Evolutionary conservation across 306 rosid genomes (phyloP).

Genomic region (Trifolium repens): DNA sequence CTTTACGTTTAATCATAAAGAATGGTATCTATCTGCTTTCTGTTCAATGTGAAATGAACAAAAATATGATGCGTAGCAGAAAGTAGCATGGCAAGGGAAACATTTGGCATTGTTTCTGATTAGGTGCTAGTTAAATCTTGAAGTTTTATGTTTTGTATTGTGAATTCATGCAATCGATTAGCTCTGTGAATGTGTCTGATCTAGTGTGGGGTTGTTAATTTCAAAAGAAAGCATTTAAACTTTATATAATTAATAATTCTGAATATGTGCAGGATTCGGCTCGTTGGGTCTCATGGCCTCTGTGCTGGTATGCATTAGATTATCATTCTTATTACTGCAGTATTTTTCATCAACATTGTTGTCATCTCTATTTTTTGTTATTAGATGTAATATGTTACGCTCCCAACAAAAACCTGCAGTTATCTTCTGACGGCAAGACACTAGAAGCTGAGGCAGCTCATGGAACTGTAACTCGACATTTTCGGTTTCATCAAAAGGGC

Average conservation of each 20-base stretch:
- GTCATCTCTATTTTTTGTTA: conserved; percentile 31
- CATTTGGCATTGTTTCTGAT: conserved; percentile 5
- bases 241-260: conserved; percentile 23
- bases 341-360: background rate
- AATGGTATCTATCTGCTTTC: background rate
- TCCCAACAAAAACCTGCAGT: conserved; percentile 56
- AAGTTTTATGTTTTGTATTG: background rate
- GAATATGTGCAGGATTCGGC: conserved; percentile 80
- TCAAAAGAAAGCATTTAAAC: conserved; percentile 25
- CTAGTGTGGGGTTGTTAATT: conserved; percentile 18
- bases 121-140: background rate
- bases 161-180: background rate
- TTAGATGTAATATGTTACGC: conserved; percentile 13
- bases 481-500: conserved; percentile 86
- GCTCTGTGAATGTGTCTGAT: conserved; percentile 12
- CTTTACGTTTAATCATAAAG: background rate
- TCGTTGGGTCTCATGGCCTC: conserved; percentile 97
- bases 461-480: conserved; percentile 98
- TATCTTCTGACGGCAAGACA: conserved; percentile 96
- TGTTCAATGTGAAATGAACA: conserved; percentile 6
- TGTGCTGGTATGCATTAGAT: conserved; percentile 72
- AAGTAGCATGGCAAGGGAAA: background rate
- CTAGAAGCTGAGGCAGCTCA: conserved; percentile 99
- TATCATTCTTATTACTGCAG: background rate
- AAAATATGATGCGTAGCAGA: background rate